These are phyloP conservation scores for Articulospora tetracladia DNA, from an alignment of 495 filamentous ascomycete species.

Conservation along the genomic window DNA sequence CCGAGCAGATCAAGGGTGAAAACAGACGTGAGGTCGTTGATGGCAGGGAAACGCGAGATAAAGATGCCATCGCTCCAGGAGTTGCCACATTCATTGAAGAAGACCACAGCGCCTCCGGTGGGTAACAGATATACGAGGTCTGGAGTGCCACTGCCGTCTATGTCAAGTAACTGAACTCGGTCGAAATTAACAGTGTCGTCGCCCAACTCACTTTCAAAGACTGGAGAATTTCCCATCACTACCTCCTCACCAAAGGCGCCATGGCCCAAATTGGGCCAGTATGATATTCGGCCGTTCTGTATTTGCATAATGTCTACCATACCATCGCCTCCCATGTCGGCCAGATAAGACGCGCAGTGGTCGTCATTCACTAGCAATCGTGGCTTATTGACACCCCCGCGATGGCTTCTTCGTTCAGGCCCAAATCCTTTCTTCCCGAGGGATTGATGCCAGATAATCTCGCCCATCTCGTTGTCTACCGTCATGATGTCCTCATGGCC, in stretches of 20 bases:
- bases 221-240: conserved; percentile 30
- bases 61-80: background rate
- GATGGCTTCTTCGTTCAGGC: background rate
- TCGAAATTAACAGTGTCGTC: conserved; percentile 13
- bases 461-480: background rate
- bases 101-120: conserved; percentile 5
- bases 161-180: conserved; percentile 26
- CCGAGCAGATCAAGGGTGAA: conserved; percentile 29
- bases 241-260: conserved; percentile 31
- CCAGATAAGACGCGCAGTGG: conserved; percentile 9
- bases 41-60: background rate
- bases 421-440: conserved; percentile 9
- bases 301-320: conserved; percentile 29
- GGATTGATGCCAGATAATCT: conserved; percentile 21
- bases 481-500: conserved; percentile 27
- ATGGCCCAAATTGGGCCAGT: conserved; percentile 35
- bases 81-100: conserved; percentile 9
- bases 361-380: conserved; percentile 2
- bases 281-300: conserved; percentile 24
- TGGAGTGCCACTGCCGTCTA: conserved; percentile 32
- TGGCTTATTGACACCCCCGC: background rate
- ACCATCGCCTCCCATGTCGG: conserved; percentile 35
- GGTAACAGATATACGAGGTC: conserved; percentile 32
- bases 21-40: conserved; percentile 20
- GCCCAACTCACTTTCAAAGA: conserved; percentile 17